phyloP scores from a whole-genome alignment of 495 filamentous ascomycete genomes.

The Lasiosphaeriaceae sp. region DNA sequence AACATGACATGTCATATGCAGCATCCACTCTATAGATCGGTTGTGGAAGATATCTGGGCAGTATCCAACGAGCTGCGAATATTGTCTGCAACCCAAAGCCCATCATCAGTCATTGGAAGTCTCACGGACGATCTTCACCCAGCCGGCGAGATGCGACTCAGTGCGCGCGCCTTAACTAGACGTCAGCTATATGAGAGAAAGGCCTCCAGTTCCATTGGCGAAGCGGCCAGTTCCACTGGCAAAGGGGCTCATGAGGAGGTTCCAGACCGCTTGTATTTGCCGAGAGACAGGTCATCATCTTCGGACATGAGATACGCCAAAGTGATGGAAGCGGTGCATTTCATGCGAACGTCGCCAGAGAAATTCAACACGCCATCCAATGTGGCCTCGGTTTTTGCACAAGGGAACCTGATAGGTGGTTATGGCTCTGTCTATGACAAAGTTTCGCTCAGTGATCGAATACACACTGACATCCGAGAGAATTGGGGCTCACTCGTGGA shows the following conservation, averaged over 20 bases:
- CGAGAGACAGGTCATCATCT: constrained; percentile 16
- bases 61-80: constrained; percentile 33
- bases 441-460: constrained; percentile 18
- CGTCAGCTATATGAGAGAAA: constrained; percentile 41
- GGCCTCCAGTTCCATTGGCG: no score
- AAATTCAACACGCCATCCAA: constrained; percentile 18
- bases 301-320: constrained; percentile 12
- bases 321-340: constrained; percentile 28
- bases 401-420: constrained; percentile 31
- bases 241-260: no score
- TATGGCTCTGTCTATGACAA: constrained; percentile 19
- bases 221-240: no score
- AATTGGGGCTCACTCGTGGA: constrained; percentile 37
- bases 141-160: constrained; percentile 23
- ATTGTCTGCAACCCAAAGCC: no score
- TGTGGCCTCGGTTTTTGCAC: constrained; percentile 22
- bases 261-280: constrained; percentile 14
- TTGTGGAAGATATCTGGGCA: constrained; percentile 40
- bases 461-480: constrained; percentile 29
- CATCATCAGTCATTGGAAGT: no score
- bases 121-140: neutral
- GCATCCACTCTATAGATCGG: constrained; percentile 42
- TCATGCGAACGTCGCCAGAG: constrained; percentile 24
- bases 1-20: constrained; percentile 49
- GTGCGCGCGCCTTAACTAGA: constrained; percentile 31